Evolutionary conservation across 805 yeast species (phyloP).

Genomic region (Kockiozyma suomiensis): DNA sequence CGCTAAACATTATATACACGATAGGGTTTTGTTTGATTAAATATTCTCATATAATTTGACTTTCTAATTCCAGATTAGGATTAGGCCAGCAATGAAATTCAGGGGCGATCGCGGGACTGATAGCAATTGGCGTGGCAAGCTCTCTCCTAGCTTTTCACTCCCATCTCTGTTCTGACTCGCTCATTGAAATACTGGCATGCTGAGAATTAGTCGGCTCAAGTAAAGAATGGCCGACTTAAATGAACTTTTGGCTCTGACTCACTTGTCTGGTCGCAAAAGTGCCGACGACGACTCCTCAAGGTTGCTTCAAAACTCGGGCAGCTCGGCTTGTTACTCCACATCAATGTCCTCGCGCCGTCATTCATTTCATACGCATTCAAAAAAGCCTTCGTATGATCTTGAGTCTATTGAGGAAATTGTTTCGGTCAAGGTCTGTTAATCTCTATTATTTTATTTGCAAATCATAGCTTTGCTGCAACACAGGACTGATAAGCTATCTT

Average conservation of each 20-base stretch:
- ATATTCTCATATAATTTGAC: background rate
- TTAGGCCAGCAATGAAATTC: background rate
- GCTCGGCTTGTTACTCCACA: background rate
- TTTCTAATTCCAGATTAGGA: background rate
- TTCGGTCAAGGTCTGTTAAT: conserved; percentile 19
- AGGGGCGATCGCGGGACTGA: background rate
- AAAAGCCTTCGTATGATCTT: conserved; percentile 13
- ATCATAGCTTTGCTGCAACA: conserved; percentile 4
- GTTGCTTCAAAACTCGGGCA: background rate
- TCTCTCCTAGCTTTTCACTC: no score
- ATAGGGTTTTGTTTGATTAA: no score
- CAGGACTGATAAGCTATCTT: conserved; percentile 37
- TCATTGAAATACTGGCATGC: no score
- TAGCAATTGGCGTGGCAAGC: background rate
- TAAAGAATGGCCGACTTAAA: no score
- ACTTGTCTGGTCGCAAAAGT: no score
- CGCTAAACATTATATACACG: no score
- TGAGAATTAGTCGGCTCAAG: no score
- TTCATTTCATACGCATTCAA: conserved; percentile 23
- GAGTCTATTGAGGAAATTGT: conserved; percentile 28
- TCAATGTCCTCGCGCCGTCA: conserved; percentile 35
- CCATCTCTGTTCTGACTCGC: no score
- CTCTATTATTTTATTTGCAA: background rate
- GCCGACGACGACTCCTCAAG: background rate
- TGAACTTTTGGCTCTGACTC: no score